Conservation (phyloP, 768 basidiomycete genomes). For the Trametes elegans region DNA sequence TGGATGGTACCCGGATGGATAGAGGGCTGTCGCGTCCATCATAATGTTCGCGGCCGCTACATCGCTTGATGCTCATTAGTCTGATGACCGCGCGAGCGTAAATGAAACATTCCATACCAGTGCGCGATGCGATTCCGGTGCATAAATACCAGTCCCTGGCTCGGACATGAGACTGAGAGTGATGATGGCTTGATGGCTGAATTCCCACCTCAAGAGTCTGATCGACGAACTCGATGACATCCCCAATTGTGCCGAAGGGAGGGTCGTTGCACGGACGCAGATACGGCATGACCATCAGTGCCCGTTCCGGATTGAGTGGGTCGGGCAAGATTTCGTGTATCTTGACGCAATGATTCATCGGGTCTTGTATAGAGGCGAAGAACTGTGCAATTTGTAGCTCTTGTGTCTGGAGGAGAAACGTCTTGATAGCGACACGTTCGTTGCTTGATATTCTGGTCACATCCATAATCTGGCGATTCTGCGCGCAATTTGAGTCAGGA, state of each 20-base stretch:
- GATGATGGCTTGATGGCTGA: no score
- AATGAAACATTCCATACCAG: constrained; percentile 5
- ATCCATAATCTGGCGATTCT: constrained; percentile 18
- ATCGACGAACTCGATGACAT: constrained; percentile 17
- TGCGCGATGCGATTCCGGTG: constrained; percentile 17
- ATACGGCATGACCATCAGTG: constrained; percentile 26
- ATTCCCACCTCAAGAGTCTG: constrained; percentile 20
- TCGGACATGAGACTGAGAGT: no score
- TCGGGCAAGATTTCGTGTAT: constrained; percentile 24
- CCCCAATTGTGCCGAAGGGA: constrained; percentile 22
- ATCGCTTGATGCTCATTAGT: constrained; percentile 5
- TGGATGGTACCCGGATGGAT: constrained; percentile 20
- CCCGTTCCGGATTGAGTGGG: constrained; percentile 3
- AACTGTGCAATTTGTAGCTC: neutral
- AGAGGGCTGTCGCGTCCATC: constrained; percentile 22
- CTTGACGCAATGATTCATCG: constrained; percentile 25
- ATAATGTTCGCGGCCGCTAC: constrained; percentile 19
- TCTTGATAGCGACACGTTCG: constrained; percentile 5
- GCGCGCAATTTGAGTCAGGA: neutral
- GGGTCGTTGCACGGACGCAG: constrained; percentile 29
- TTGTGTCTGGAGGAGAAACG: neutral
- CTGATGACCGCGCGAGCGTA: no score
- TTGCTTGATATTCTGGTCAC: constrained; percentile 3
- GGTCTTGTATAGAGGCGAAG: neutral
- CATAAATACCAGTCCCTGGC: neutral